Evolutionary conservation across 1,284 basidiomycete species (phyloP).

Genomic region (Cutaneotrichosporon daszewskae): DNA sequence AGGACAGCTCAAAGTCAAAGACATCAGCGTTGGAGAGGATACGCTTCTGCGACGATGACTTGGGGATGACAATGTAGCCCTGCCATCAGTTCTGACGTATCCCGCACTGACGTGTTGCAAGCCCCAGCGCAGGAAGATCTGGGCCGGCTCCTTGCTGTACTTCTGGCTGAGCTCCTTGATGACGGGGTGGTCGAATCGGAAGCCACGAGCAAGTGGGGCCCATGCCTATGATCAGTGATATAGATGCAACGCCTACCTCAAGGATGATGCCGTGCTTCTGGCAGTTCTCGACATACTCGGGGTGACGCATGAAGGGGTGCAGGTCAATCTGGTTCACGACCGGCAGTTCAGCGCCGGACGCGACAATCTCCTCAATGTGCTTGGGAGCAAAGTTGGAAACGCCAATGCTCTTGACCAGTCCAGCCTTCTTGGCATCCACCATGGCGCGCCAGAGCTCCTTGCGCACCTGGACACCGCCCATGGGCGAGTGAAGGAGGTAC

Average conservation of each 20-base stretch:
- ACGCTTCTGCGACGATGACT: constrained; percentile 50
- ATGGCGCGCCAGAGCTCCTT: constrained; percentile 48
- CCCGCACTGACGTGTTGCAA: too few relatives aligned
- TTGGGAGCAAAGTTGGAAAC: constrained; percentile 50
- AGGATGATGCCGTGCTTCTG: constrained; percentile 49
- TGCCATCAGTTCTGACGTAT: too few relatives aligned
- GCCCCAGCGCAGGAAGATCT: constrained; percentile 53
- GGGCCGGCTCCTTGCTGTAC: constrained; percentile 45
- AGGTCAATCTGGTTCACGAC: constrained; percentile 48
- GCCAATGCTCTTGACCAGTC: constrained; percentile 47
- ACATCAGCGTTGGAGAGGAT: constrained; percentile 51
- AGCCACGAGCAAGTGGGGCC: constrained; percentile 50
- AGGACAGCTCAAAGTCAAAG: constrained; percentile 49
- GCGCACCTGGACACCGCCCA: constrained; percentile 45
- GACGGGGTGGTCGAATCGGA: constrained; percentile 47
- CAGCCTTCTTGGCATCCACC: constrained; percentile 46
- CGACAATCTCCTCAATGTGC: constrained; percentile 51
- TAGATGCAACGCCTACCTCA: constrained; percentile 24
- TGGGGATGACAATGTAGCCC: constrained; percentile 50
- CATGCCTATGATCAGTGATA: constrained; percentile 30
- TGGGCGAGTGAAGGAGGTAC: constrained; percentile 50
- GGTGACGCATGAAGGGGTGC: constrained; percentile 48
- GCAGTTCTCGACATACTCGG: constrained; percentile 50
- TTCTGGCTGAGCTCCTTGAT: constrained; percentile 42
- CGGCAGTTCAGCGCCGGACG: constrained; percentile 36